A percentile compares a stretch with the other conserved stretches of the same genome.
Conservation (phyloP, 441 rosid species). For the Corymbia citriodora region DNA sequence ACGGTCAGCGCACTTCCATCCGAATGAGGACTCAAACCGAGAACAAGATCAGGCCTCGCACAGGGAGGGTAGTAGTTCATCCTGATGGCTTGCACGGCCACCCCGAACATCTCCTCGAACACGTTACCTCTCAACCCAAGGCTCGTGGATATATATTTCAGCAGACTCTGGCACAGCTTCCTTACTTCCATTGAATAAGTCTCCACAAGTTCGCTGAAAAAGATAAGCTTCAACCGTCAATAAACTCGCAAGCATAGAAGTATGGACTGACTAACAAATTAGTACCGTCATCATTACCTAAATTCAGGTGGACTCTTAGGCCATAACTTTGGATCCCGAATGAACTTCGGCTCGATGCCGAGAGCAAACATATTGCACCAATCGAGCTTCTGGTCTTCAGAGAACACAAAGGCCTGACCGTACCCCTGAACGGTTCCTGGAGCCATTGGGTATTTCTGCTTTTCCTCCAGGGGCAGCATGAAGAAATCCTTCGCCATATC, state of each 20-base stretch:
- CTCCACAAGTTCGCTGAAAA: conserved; percentile 55
- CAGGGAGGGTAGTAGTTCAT: conserved; percentile 97
- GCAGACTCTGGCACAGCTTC: conserved; percentile 52
- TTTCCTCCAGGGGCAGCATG: conserved; percentile 59
- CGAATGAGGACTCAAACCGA: conserved; percentile 93
- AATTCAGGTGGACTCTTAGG: conserved; percentile 59
- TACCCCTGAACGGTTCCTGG: conserved; percentile 78
- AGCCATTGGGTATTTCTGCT: conserved; percentile 57
- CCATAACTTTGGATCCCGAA: conserved; percentile 71
- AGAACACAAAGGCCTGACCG: conserved; percentile 73
- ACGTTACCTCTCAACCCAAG: conserved; percentile 46
- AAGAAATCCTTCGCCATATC: conserved; percentile 52
- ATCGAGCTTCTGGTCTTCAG: conserved; percentile 66
- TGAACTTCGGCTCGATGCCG: conserved; percentile 46
- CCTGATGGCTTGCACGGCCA: conserved; percentile 78
- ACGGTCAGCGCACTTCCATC: conserved; percentile 97
- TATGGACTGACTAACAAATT: neutral
- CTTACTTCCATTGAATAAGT: conserved; percentile 53
- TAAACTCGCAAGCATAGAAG: neutral
- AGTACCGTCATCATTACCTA: conserved; percentile 28
- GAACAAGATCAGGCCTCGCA: conserved; percentile 87
- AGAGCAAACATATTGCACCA: conserved; percentile 88
- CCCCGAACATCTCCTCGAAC: conserved; percentile 72
- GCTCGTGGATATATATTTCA: conserved; percentile 47
- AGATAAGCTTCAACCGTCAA: neutral